Evolutionary conservation across 148 eudicot genomes (phyloP).

Genomic region (Cornus kousa): DNA sequence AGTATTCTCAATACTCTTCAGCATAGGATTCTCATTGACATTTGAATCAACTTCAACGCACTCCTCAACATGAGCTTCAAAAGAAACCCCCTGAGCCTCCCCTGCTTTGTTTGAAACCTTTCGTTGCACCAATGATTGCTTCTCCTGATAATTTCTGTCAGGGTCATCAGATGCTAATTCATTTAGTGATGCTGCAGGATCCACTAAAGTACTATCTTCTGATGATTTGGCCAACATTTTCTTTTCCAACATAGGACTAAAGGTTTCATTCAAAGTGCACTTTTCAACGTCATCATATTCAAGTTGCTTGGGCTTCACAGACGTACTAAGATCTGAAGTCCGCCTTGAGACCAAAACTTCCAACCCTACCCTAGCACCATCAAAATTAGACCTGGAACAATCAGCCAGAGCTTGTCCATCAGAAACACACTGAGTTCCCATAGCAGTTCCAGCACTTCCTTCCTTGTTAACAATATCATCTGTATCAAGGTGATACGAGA

Average conservation of each 20-base stretch:
- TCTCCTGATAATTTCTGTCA: constrained; percentile 13
- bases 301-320: constrained; percentile 48
- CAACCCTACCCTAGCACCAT: constrained; percentile 19
- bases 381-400: constrained; percentile 15
- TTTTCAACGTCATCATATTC: constrained; percentile 45
- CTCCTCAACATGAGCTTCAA: constrained; percentile 11
- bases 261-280: constrained; percentile 15
- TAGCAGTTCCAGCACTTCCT: constrained; percentile 13
- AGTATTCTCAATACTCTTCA: constrained; percentile 6
- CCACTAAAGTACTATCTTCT: constrained; percentile 9
- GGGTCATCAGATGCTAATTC: constrained; percentile 8
- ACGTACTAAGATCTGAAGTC: constrained; percentile 24
- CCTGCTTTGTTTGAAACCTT: constrained; percentile 13
- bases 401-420: constrained; percentile 16
- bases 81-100: constrained; percentile 14
- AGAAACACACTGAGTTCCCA: constrained; percentile 17
- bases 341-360: constrained; percentile 20
- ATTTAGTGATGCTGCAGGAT: constrained; percentile 24
- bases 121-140: constrained; percentile 14
- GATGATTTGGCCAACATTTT: constrained; percentile 18
- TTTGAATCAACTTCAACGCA: constrained; percentile 2
- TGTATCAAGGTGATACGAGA: neutral
- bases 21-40: constrained; percentile 4
- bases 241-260: constrained; percentile 11
- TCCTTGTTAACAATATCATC: constrained; percentile 11